Base-by-base conservation (phyloP, 2,329 filamentous ascomycete genomes). In the Huntiella savannae region DNA sequence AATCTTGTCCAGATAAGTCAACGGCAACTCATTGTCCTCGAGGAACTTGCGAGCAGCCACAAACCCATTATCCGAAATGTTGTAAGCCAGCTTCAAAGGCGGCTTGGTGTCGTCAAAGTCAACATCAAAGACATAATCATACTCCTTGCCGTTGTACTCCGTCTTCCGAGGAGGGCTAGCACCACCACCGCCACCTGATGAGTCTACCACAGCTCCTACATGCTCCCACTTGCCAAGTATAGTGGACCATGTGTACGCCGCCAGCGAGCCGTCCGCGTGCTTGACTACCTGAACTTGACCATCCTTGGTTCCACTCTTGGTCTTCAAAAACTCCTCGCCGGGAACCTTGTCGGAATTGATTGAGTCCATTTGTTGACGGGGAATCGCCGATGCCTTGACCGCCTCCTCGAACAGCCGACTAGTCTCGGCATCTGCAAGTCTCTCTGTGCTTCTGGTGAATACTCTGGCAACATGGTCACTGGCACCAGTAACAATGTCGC, bases 51-150 rank as follows among this genome's bases (percentile, higher is more conserved):
- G 84, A 0, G 91, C 88, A 2, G 81, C 79, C 54, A 94, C 83
- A 59, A 92, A 96, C 0, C 86, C 84, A 54, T 95, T 95, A 58
- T 95, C 81, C 1, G 82, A 85, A 10, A 88, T 70, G 58, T 96
- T 95, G 63, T 82, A 96, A 0, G 88, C 86, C n/a, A 96, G 69
- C 61, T 95, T 95, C 40, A 96, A 67, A 0, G 88, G 77, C 10
- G 88, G 87, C 57, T 92, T 88, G 45, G 86, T 88, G 56, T 95
- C 88, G 59, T 94, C 84, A 51, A 95, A 92, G 55, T 94, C 87
- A 19, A 95, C 87, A 57, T 95, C 87, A 54, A 96, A 96, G 6
- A 98, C 87, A 56, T 81, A 95, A 58, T 98, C 91, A 59, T 93
- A 98, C 51, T 88, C 82, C 57, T 93, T 75, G 32, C 88, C 88